phyloP scores from a whole-genome alignment of 129 eudicot genomes.

The Escallonia herrerae region DNA sequence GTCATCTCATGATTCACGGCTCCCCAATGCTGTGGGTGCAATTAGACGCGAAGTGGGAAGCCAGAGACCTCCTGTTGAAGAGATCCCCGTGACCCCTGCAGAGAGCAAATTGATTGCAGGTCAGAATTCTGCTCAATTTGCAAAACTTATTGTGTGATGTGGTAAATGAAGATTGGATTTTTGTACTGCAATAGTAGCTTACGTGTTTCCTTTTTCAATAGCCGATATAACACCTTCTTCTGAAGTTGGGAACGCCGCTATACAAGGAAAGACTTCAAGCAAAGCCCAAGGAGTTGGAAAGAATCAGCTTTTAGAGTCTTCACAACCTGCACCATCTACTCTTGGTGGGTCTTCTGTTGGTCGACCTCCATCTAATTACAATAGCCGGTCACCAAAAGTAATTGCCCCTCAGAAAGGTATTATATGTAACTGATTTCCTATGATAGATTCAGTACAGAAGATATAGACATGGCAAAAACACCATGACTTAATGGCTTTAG shows the following conservation, averaged over 20 bases:
- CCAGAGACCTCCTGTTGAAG: constrained; percentile 32
- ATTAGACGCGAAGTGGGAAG: constrained; percentile 47
- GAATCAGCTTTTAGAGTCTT: constrained; percentile 42
- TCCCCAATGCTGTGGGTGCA: constrained; percentile 46
- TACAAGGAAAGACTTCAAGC: constrained; percentile 32
- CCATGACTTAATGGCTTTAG: no score
- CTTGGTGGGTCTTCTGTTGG: constrained; percentile 25
- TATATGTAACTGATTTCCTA: background rate
- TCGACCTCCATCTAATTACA: constrained; percentile 40
- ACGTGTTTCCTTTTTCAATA: constrained; percentile 5
- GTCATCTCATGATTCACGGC: constrained; percentile 48
- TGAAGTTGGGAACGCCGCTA: constrained; percentile 27
- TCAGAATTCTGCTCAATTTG: constrained; percentile 22
- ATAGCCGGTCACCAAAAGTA: constrained; percentile 31
- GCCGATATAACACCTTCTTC: constrained; percentile 24
- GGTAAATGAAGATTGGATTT: background rate
- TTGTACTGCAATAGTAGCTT: constrained; percentile 1
- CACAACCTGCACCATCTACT: constrained; percentile 22
- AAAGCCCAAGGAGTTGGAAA: constrained; percentile 41
- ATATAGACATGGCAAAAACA: no score
- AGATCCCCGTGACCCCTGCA: constrained; percentile 16
- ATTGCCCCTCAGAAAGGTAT: constrained; percentile 43
- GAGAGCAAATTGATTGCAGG: constrained; percentile 37
- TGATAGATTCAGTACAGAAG: background rate
- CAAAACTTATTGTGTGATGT: no score